Evolutionary conservation across 352 stramenopile species (phyloP).

Genomic region (Globisporangium solare): DNA sequence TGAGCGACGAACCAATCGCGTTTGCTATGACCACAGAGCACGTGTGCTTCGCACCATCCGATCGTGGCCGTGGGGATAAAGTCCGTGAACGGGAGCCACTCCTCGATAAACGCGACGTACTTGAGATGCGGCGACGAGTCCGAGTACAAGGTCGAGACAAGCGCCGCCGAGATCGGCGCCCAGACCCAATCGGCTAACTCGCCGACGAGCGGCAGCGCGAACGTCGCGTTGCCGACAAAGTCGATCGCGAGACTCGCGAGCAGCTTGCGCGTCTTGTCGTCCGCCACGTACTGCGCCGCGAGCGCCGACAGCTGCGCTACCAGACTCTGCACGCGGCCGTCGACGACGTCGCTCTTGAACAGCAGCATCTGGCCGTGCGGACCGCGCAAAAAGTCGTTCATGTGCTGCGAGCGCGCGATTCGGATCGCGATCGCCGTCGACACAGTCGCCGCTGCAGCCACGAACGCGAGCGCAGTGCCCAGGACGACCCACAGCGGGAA

Average conservation of each 20-base stretch:
- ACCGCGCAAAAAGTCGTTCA: constrained; percentile 41
- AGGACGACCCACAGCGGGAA: constrained; percentile 61
- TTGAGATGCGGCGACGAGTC: constrained; percentile 78
- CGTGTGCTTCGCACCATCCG: constrained; percentile 59
- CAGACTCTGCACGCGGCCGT: constrained; percentile 8
- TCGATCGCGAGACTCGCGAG: constrained; percentile 84
- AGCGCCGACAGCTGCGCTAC: constrained; percentile 20
- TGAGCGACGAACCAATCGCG: too few relatives aligned
- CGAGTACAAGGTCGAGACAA: constrained; percentile 92
- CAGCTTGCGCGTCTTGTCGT: constrained; percentile 55
- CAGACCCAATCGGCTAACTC: constrained; percentile 90
- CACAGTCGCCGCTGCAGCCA: constrained; percentile 42
- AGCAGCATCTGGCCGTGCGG: constrained; percentile 59
- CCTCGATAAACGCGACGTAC: constrained; percentile 82
- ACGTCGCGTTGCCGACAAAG: constrained; percentile 84
- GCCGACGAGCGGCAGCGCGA: constrained; percentile 83
- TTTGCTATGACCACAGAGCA: too few relatives aligned
- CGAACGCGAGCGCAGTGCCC: constrained; percentile 30
- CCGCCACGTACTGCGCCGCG: constrained; percentile 39
- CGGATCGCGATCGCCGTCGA: constrained; percentile 46
- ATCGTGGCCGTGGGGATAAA: constrained; percentile 92
- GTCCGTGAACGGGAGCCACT: constrained; percentile 94
- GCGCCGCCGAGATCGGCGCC: constrained; percentile 86
- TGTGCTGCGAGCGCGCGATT: constrained; percentile 41
- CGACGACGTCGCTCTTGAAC: constrained; percentile 40